Percentiles rank a stretch among this genome's conserved stretches.
Evolutionary conservation across 345 rosid genomes (phyloP).

Genomic region (Arabidopsis suecica): DNA sequence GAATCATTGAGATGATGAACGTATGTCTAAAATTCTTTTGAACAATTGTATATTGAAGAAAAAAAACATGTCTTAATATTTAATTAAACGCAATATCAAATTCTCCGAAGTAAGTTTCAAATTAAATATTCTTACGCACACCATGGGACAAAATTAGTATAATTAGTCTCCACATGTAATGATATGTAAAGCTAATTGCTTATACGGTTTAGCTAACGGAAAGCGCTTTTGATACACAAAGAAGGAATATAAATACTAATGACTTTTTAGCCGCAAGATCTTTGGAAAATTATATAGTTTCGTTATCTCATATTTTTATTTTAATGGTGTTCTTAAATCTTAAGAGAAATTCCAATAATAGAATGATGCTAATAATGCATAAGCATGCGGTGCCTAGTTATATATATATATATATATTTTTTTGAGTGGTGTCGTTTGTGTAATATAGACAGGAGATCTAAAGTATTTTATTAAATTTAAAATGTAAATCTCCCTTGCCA

Average conservation of each 20-base stretch:
- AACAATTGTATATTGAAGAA: no score
- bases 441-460: neutral
- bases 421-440: neutral
- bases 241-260: neutral
- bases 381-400: constrained; percentile 23
- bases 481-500: neutral
- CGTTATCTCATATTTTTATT: constrained; percentile 4
- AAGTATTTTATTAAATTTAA: neutral
- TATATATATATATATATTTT: neutral
- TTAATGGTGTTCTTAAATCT: neutral
- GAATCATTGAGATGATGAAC: no score
- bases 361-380: constrained; percentile 30
- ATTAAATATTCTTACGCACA: neutral
- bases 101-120: neutral
- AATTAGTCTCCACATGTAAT: constrained; percentile 39
- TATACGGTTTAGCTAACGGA: constrained; percentile 42
- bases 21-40: no score
- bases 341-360: constrained; percentile 1
- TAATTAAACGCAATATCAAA: neutral
- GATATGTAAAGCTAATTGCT: constrained; percentile 29
- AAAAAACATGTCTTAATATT: neutral
- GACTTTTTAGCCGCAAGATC: constrained; percentile 31
- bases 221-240: constrained; percentile 35
- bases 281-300: constrained; percentile 16
- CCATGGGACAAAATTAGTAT: constrained; percentile 3